Evolutionary conservation across 2,329 filamentous ascomycete genomes (phyloP).

Genomic region (Fusarium napiforme): DNA sequence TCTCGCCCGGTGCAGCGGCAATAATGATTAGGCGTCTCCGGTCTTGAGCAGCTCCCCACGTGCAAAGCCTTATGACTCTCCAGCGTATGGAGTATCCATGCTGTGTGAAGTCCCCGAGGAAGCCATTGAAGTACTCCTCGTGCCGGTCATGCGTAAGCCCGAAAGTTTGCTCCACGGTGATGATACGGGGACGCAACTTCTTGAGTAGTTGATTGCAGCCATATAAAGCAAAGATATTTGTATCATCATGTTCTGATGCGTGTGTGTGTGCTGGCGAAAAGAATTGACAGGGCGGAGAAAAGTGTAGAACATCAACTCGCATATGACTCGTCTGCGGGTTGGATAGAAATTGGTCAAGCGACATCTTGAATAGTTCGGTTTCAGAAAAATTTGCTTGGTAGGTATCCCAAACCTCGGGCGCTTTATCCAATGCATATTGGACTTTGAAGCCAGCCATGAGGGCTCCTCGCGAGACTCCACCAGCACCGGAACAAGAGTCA

Average conservation of each 20-base stretch:
- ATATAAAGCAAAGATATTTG: conserved; percentile 71
- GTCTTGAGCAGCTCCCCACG: conserved; percentile 63
- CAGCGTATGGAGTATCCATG: conserved; percentile 77
- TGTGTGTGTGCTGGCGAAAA: conserved; percentile 79
- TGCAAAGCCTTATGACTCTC: conserved; percentile 65
- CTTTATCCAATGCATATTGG: conserved; percentile 72
- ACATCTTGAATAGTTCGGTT: conserved; percentile 58
- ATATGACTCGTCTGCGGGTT: conserved; percentile 43
- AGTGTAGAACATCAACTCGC: conserved; percentile 75
- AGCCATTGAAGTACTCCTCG: conserved; percentile 63
- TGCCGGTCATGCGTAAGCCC: conserved; percentile 69
- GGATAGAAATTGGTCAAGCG: conserved; percentile 62
- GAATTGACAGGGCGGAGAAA: conserved; percentile 82
- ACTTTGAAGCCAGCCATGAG: conserved; percentile 66
- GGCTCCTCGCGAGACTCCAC: conserved; percentile 76
- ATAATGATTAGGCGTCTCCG: conserved; percentile 66
- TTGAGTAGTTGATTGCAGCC: conserved; percentile 66
- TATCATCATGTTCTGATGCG: conserved; percentile 74
- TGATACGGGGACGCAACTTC: conserved; percentile 70
- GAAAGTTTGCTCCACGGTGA: conserved; percentile 83
- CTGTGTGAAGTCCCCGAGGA: conserved; percentile 73
- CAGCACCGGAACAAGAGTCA: conserved; percentile 79
- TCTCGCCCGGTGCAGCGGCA: conserved; percentile 74
- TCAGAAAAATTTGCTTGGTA: conserved; percentile 69
- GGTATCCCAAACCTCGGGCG: conserved; percentile 64